Evolutionary conservation across 768 basidiomycete genomes (phyloP).

Genomic region (Pisolithus orientalis): DNA sequence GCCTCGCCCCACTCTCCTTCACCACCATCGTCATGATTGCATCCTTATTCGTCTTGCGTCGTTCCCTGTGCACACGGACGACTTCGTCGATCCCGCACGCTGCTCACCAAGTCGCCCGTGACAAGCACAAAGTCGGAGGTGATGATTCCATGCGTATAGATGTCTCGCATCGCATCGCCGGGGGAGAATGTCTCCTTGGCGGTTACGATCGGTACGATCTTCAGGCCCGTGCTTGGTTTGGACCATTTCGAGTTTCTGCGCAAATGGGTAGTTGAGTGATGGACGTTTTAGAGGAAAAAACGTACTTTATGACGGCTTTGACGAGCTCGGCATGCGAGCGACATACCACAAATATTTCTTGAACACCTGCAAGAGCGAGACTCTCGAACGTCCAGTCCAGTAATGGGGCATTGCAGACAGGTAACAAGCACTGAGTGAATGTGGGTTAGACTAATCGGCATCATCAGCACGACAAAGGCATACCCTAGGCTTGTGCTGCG

Average conservation of each 20-base stretch:
- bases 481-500: conserved; percentile 80
- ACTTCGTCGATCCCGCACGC: conserved; percentile 84
- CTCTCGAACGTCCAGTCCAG: conserved; percentile 97
- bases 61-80: conserved; percentile 81
- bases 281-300: conserved; percentile 4
- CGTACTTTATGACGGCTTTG: conserved; percentile 75
- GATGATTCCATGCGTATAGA: conserved; percentile 87
- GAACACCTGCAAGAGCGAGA: conserved; percentile 89
- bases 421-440: conserved; percentile 70
- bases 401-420: conserved; percentile 88
- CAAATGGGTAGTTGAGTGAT: neutral
- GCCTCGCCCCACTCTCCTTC: conserved; percentile 66
- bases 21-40: conserved; percentile 96
- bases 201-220: conserved; percentile 79
- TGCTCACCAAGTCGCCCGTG: conserved; percentile 89
- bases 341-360: conserved; percentile 94
- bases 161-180: conserved; percentile 89
- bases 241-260: conserved; percentile 80
- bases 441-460: conserved; percentile 12
- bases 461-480: conserved; percentile 21
- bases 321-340: conserved; percentile 85
- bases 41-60: conserved; percentile 82
- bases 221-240: conserved; percentile 68
- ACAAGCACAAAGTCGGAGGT: conserved; percentile 89
- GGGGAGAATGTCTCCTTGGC: conserved; percentile 84